These are phyloP conservation scores for Scheffersomyces lignosus DNA, from an alignment of 805 yeast genomes.

Conservation along the genomic window DNA sequence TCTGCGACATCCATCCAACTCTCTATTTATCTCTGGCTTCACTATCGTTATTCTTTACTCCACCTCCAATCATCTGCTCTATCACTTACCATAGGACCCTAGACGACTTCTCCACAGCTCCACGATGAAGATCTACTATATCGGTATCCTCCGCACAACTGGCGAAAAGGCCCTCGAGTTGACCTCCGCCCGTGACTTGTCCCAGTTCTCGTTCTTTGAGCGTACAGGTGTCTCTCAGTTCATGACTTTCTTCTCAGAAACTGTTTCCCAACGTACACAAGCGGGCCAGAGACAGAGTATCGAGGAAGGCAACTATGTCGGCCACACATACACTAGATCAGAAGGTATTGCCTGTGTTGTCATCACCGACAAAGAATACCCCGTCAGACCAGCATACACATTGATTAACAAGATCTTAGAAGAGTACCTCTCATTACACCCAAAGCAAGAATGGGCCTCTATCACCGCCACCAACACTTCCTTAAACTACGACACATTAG, in stretches of 20 bases:
- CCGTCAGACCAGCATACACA: constrained; percentile 94
- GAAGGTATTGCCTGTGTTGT: constrained; percentile 93
- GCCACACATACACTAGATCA: constrained; percentile 85
- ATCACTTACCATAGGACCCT: no score
- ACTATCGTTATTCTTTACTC: no score
- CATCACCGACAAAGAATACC: constrained; percentile 93
- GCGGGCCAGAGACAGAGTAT: constrained; percentile 92
- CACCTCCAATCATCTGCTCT: no score
- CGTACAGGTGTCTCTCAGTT: constrained; percentile 80
- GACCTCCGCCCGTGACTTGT: constrained; percentile 75
- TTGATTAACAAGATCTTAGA: constrained; percentile 87
- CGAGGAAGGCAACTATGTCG: constrained; percentile 87
- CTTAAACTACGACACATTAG: constrained; percentile 60
- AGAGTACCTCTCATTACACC: constrained; percentile 83
- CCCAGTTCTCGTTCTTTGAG: constrained; percentile 88
- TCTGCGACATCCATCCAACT: no score
- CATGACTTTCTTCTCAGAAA: constrained; percentile 90
- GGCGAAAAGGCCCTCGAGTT: constrained; percentile 72
- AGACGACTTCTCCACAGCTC: no score
- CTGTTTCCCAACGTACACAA: constrained; percentile 84
- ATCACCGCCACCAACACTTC: constrained; percentile 45
- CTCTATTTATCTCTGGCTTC: no score
- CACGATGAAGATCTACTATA: constrained; percentile 84
- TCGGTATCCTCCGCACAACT: constrained; percentile 75
- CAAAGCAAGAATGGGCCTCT: constrained; percentile 65